These are phyloP conservation scores for Aurantiochytrium sp. DNA, from an alignment of 108 stramenopile genomes.

Conservation along the genomic window DNA sequence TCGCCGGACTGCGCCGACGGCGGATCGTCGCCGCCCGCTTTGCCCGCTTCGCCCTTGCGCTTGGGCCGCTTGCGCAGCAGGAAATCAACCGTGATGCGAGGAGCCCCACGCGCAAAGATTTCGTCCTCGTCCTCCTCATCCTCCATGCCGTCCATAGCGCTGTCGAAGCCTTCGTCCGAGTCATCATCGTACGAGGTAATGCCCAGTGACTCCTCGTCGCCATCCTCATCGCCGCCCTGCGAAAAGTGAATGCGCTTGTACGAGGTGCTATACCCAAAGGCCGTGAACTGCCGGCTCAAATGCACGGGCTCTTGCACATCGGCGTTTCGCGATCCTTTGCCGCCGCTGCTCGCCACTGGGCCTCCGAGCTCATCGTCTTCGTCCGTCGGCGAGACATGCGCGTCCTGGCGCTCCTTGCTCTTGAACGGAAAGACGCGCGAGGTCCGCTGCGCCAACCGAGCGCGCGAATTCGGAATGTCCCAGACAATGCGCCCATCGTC, in stretches of 20 bases:
- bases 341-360: not conserved
- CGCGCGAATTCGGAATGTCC: not conserved
- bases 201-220: not conserved
- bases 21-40: not conserved
- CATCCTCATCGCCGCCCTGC: not conserved
- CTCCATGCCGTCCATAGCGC: not conserved
- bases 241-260: slow-evolving; percentile 30
- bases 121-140: not conserved
- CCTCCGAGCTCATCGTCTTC: not conserved
- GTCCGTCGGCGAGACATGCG: not conserved
- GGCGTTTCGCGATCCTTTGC: not conserved
- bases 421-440: not conserved
- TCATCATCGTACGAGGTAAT: not conserved
- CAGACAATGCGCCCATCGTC: slow-evolving; percentile 12
- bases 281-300: not conserved
- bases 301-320: not conserved
- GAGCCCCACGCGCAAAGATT: not conserved
- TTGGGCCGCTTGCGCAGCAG: not conserved
- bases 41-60: not conserved
- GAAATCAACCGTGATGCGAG: not conserved
- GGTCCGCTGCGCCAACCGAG: not conserved
- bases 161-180: not conserved
- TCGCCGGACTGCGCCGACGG: too few species aligned
- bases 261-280: slow-evolving; percentile 2
- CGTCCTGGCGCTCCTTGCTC: slow-evolving; percentile 20